Evolutionary conservation across 2,329 filamentous ascomycete species (phyloP).

Genomic region (Domatiomyces catenatus): DNA sequence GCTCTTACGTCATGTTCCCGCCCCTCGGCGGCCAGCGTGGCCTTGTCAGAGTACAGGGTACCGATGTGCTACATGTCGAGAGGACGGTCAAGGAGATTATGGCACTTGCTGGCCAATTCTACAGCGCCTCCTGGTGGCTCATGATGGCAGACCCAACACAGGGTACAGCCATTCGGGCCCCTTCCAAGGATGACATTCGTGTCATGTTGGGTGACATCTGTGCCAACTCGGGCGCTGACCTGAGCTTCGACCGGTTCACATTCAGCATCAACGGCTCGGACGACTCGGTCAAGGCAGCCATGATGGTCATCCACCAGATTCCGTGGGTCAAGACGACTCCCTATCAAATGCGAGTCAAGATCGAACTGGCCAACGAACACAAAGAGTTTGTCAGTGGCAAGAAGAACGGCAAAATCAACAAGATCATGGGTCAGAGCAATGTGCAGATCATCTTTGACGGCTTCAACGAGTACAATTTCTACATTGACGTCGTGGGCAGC

Average conservation of each 20-base stretch:
- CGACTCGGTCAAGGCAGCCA: constrained; percentile 87
- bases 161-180: constrained; percentile 42
- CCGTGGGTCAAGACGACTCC: constrained; percentile 74
- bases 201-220: constrained; percentile 93
- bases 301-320: constrained; percentile 84
- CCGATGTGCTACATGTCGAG: constrained; percentile 85
- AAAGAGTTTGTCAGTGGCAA: constrained; percentile 99
- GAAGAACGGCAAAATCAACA: constrained; percentile 99
- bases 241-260: constrained; percentile 84
- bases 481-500: constrained; percentile 88
- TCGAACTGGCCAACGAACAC: constrained; percentile 96
- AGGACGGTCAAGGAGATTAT: constrained; percentile 91
- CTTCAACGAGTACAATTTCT: constrained; percentile 99
- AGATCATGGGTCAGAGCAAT: constrained; percentile 99
- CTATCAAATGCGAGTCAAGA: constrained; percentile 92
- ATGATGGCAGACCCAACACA: constrained; percentile 56
- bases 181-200: constrained; percentile 54
- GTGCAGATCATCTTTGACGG: constrained; percentile 98
- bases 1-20: constrained; percentile 86
- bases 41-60: constrained; percentile 77
- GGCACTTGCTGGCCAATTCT: constrained; percentile 91
- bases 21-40: constrained; percentile 71
- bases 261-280: constrained; percentile 93
- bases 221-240: constrained; percentile 86
- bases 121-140: constrained; percentile 92